These are phyloP conservation scores for Ilex paraguariensis DNA, from an alignment of 305 asterid species.

Conservation along the genomic window DNA sequence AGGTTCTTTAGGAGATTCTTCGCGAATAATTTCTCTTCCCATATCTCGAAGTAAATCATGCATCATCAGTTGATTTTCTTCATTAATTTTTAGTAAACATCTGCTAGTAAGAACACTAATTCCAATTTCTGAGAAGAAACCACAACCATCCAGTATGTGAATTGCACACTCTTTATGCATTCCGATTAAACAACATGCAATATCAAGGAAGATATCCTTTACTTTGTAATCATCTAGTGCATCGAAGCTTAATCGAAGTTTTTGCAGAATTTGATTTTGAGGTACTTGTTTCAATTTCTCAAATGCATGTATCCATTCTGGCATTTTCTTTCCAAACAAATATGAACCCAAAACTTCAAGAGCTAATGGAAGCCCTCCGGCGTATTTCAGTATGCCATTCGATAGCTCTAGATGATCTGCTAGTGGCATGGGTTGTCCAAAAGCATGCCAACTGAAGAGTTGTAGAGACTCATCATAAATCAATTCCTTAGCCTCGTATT, in stretches of 20 bases:
- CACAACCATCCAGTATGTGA: too few relatives aligned
- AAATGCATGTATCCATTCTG: slow-evolving; percentile 7
- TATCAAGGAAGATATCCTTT: slow-evolving; percentile 5
- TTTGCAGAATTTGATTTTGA: slow-evolving; percentile 1
- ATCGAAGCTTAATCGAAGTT: slow-evolving; percentile 4
- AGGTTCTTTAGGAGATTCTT: too few relatives aligned
- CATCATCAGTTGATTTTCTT: too few relatives aligned
- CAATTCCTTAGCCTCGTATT: too few relatives aligned
- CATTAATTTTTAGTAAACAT: too few relatives aligned
- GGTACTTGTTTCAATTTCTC: slow-evolving; percentile 8
- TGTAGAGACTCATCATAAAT: too few relatives aligned
- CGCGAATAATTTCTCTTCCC: too few relatives aligned
- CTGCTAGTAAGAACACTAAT: too few relatives aligned
- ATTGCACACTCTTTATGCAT: background rate
- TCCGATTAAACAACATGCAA: slow-evolving; percentile 5
- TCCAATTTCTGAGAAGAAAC: too few relatives aligned
- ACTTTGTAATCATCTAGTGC: background rate
- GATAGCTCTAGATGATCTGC: slow-evolving; percentile 7
- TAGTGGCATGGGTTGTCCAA: background rate
- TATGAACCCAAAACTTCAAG: slow-evolving; percentile 7
- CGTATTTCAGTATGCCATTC: slow-evolving; percentile 8
- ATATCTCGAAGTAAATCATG: too few relatives aligned
- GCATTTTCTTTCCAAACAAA: background rate
- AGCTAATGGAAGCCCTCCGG: slow-evolving; percentile 9
- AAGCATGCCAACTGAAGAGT: too few relatives aligned